Base-by-base conservation (phyloP, 306 rosid genomes). In the Cucumis cinereus region DNA sequence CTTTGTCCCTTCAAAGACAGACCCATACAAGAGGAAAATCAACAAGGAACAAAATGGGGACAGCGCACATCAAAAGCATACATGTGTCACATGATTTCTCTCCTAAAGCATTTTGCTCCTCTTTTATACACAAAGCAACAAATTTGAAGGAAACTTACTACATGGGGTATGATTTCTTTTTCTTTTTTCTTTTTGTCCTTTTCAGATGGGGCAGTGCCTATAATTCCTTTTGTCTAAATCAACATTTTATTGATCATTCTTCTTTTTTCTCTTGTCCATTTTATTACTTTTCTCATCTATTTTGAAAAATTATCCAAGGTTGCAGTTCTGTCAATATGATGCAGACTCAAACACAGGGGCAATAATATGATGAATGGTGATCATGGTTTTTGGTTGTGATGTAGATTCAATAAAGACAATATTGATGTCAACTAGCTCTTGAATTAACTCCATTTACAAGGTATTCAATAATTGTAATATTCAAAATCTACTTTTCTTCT, bases 331-430 rank as follows among this genome's bases (percentile, higher is more conserved):
- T 62, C 10, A 4, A 63, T 33, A 10, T 67, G 36, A 22, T 40
- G 53, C 55, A 12, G 22, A 49, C 38, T 30, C 5, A n/a, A 38
- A 66, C 50, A 36, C 11, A 10, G 17, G 54, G 58, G 3, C 41
- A 71, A 50, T 49, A 1, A 26, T 71, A 41, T 9, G 20, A 26
- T 49, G 59, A 71, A 71, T 24, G 60, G 38, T 10, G 24, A 50
- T 4, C 76, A 4, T 50, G 60, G 59, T 33, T 50, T 50, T 47
- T 28, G 61, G 76, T 10, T 70, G 56, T 70, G 56, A 36, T 47
- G 75, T 20, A 70, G 75, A 41, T 23, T 23, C 74, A 68, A 43
- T 68, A 43, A 68, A 70, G 75, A 47, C 75, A 47, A 70, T 10
- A 70, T 47, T 24, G 58, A 70, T 70, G 75, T 70, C 75, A 45